Base-by-base conservation (phyloP, 371 early-diverging fungal species). In the Lichtheimia ramosa region DNA sequence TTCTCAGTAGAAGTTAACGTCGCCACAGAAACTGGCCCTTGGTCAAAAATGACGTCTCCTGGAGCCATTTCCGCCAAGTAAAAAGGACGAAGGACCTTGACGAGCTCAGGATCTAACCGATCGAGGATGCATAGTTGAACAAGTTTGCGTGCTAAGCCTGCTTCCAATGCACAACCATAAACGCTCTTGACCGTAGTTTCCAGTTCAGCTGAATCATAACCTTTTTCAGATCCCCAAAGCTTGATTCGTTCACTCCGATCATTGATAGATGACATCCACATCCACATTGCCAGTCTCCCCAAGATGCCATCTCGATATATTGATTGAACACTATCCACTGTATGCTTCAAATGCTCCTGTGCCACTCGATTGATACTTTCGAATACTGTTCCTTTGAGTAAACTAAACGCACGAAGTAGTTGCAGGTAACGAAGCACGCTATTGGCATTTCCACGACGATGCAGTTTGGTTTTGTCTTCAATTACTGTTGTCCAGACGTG, bases 121-220 rank as follows among this genome's bases (percentile, higher is more conserved):
- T 51, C 51, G 3, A 68, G 59, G 48, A 69, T 57, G 70, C 70
- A 72, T 40, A 59, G 39, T 59, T 72, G 74, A 64, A 77, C 51
- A 0, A 72, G 48, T 15, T 58, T 54, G 59, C 66, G 73, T 52
- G 74, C 67, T 63, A 72, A 58, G 69, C 69, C 68, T 54, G 65
- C 65, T 66, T 77, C 78, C 16, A 54, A 55, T 52, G 52, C 54
- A 64, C 69, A 59, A 53, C 59, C 65, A 64, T 62, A 60, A 51
- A 53, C 24, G 46, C 65, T 64, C 54, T 56, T 51, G 10, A 62
- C 57, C 3, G 61, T 59, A 28, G 34, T 21, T 64, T 56, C 57
- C 18, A 56, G 56, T 61, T 54, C 67, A 50, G 51, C 70, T 61
- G 24, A 48, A 50, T 60, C 62, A 59, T 48, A 73, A 46, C 57